These are phyloP conservation scores for Ogataea henricii DNA, from an alignment of 805 yeast species.

Conservation along the genomic window DNA sequence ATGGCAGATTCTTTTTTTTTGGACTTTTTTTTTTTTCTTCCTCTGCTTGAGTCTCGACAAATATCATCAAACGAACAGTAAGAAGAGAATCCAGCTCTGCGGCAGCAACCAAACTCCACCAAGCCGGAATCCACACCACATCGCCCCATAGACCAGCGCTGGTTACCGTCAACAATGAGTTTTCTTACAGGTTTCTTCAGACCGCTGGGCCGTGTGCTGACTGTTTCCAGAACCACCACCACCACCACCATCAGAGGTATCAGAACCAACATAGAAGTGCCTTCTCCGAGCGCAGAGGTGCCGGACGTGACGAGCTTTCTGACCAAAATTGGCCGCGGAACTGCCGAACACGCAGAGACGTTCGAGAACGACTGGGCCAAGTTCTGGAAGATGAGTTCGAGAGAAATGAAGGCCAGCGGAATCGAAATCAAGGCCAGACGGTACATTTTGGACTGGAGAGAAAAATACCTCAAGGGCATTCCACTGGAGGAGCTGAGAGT, in stretches of 20 bases:
- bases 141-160: neutral
- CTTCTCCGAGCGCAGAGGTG: conserved; percentile 52
- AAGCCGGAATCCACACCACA: neutral
- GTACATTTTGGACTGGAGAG: conserved; percentile 72
- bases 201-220: neutral
- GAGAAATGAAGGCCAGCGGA: conserved; percentile 71
- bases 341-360: conserved; percentile 63
- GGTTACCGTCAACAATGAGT: neutral
- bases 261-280: conserved; percentile 28
- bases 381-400: conserved; percentile 58
- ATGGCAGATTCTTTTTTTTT: too few relatives aligned
- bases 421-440: conserved; percentile 71
- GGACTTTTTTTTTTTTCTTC: too few relatives aligned
- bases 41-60: too few relatives aligned
- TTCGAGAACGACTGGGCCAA: conserved; percentile 72
- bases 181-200: neutral
- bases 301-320: conserved; percentile 78
- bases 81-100: neutral
- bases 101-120: neutral
- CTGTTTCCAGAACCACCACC: neutral
- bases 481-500: conserved; percentile 53
- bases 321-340: conserved; percentile 74
- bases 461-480: conserved; percentile 60
- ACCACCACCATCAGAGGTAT: neutral
- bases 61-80: neutral